Percentiles rank a stretch among this genome's conserved stretches.
phyloP scores from a whole-genome alignment of 2,329 filamentous ascomycete species.

The Pseudonectria buxi region DNA sequence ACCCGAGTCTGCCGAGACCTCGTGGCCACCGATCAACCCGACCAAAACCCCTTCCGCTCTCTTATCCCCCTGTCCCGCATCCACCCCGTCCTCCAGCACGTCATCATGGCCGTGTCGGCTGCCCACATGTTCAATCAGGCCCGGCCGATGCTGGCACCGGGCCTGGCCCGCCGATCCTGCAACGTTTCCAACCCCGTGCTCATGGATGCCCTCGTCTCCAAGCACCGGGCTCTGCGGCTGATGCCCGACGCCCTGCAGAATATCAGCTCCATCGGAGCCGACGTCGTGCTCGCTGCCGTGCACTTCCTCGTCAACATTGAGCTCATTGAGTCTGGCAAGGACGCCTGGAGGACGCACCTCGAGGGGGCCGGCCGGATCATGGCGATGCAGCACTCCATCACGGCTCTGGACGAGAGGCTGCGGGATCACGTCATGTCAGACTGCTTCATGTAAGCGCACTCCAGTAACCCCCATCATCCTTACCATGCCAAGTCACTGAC shows the following conservation, averaged over 20 bases:
- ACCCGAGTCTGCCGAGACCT: slow-evolving; percentile 47
- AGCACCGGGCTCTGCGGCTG: slow-evolving; percentile 37
- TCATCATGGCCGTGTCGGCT: slow-evolving; percentile 42
- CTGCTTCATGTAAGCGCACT: slow-evolving; percentile 35
- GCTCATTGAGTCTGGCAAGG: slow-evolving; percentile 42
- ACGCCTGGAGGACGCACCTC: slow-evolving; percentile 41
- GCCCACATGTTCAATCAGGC: slow-evolving; percentile 40
- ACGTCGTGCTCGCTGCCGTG: slow-evolving; percentile 38
- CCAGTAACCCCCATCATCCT: too few relatives aligned
- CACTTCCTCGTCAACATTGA: slow-evolving; percentile 46
- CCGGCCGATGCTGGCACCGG: slow-evolving; percentile 24
- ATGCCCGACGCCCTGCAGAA: slow-evolving; percentile 34
- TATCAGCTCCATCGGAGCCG: slow-evolving; percentile 30
- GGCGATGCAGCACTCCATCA: slow-evolving; percentile 29
- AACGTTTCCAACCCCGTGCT: slow-evolving; percentile 25
- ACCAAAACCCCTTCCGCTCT: slow-evolving; percentile 40
- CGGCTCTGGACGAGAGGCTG: slow-evolving; percentile 28
- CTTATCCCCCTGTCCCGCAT: slow-evolving; percentile 35
- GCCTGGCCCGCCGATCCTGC: slow-evolving; percentile 16
- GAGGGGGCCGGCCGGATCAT: slow-evolving; percentile 40
- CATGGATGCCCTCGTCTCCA: slow-evolving; percentile 39
- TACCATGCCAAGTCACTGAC: neutral
- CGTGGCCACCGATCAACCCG: slow-evolving; percentile 38
- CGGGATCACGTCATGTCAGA: slow-evolving; percentile 42
- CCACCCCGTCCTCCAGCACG: slow-evolving; percentile 38